A percentile compares a stretch with the other conserved stretches of the same genome.
Evolutionary conservation across 768 basidiomycete genomes (phyloP).

Genomic region (Suillus alpinus): DNA sequence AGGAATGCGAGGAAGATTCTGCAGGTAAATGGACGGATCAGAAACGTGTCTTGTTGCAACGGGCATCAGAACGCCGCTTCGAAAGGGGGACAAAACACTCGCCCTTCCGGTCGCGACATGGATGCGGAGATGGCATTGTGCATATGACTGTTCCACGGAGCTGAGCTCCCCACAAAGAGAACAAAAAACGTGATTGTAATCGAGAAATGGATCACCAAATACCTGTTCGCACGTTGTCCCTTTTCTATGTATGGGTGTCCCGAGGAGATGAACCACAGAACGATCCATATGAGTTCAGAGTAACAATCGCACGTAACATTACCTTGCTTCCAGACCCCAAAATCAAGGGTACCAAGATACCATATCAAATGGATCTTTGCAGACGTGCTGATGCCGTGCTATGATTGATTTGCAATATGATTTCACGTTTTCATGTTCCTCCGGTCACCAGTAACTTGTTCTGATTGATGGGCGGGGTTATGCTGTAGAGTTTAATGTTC

Average conservation of each 20-base stretch:
- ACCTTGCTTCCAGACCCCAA: not conserved
- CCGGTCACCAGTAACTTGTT: not conserved
- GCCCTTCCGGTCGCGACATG: not conserved
- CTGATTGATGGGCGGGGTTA: not conserved
- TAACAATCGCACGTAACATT: not conserved
- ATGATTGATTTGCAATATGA: not conserved
- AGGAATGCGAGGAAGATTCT: not conserved
- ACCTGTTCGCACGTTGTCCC: not conserved
- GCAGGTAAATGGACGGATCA: not conserved
- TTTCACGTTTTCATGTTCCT: not conserved
- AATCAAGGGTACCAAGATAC: not conserved
- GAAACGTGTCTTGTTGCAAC: not conserved
- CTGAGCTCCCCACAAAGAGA: no score
- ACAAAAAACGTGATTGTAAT: not conserved
- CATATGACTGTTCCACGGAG: not conserved
- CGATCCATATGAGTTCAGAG: not conserved
- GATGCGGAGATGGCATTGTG: no score
- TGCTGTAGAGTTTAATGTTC: not conserved
- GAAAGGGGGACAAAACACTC: not conserved
- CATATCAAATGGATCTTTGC: not conserved
- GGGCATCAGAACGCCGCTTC: not conserved
- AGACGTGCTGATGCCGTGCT: not conserved
- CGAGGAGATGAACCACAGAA: not conserved
- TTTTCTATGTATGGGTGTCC: no score
- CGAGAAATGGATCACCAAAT: not conserved